Conservation (phyloP, 805 yeast genomes). For the Candida insectorum region DNA sequence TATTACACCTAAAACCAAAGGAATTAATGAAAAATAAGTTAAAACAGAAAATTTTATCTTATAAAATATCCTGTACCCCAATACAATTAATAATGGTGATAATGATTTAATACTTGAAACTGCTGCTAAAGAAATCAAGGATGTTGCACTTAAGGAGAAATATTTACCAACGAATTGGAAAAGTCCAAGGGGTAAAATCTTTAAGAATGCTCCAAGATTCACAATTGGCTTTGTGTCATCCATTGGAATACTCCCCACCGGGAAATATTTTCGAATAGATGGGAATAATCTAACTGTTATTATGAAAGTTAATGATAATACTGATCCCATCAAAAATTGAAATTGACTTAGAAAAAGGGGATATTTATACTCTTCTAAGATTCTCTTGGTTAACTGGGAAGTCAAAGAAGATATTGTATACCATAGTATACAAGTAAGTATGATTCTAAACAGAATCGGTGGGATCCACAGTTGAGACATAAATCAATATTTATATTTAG, state of each 20-base stretch:
- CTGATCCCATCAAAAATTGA: constrained; percentile 54
- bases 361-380: constrained; percentile 51
- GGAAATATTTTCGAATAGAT: constrained; percentile 36
- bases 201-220: constrained; percentile 33
- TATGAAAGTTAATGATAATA: constrained; percentile 39
- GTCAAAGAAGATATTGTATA: constrained; percentile 60
- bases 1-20: constrained; percentile 52
- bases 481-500: too few species aligned
- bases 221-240: constrained; percentile 21
- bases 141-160: constrained; percentile 61
- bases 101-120: constrained; percentile 69
- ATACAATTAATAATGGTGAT: constrained; percentile 58
- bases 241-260: constrained; percentile 52
- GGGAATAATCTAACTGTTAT: constrained; percentile 29
- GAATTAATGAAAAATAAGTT: constrained; percentile 51
- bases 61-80: constrained; percentile 51
- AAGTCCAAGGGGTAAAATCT: constrained; percentile 59
- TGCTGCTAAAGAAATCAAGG: constrained; percentile 63
- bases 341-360: constrained; percentile 65
- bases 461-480: too few species aligned
- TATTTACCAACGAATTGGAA: constrained; percentile 65
- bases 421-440: constrained; percentile 53
- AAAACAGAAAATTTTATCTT: constrained; percentile 46
- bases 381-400: constrained; percentile 59
- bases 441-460: constrained; percentile 34